Percentiles rank a stretch among this genome's conserved stretches.
Evolutionary conservation across 148 eudicot genomes (phyloP).

Genomic region (Nepenthes mirabilis): DNA sequence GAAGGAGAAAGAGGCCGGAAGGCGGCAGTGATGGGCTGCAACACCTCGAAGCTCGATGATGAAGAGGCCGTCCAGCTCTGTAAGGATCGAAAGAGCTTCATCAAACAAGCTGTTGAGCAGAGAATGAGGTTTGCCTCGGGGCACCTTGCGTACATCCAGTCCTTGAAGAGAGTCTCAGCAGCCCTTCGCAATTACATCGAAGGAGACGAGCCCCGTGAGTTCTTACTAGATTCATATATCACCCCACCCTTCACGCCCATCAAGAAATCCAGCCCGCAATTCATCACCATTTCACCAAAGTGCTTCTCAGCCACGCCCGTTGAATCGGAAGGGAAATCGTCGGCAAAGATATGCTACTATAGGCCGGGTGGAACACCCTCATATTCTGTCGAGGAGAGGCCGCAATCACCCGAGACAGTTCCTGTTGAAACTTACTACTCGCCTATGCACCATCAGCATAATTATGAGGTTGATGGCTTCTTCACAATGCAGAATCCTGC

Average conservation of each 20-base stretch:
- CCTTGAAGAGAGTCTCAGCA: conserved; percentile 66
- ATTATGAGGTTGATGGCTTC: conserved; percentile 49
- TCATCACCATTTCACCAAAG: conserved; percentile 68
- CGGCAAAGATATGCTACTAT: conserved; percentile 50
- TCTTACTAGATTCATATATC: conserved; percentile 45
- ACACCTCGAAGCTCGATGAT: conserved; percentile 81
- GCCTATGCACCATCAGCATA: conserved; percentile 32
- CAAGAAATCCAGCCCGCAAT: conserved; percentile 45
- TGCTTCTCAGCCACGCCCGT: conserved; percentile 46
- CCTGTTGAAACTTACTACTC: conserved; percentile 49
- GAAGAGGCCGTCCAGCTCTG: conserved; percentile 92
- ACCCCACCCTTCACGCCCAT: conserved; percentile 45
- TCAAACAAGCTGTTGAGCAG: conserved; percentile 87
- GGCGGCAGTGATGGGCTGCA: conserved; percentile 73
- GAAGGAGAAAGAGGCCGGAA: conserved; percentile 8
- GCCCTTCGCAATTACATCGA: conserved; percentile 85
- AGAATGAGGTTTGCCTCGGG: conserved; percentile 63
- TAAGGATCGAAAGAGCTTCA: conserved; percentile 76
- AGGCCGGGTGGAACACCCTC: conserved; percentile 62
- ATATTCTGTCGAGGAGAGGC: conserved; percentile 64
- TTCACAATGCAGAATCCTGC: conserved; percentile 63
- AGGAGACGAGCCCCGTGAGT: conserved; percentile 78
- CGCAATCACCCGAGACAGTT: conserved; percentile 65
- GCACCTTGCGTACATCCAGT: conserved; percentile 70
- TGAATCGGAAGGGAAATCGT: conserved; percentile 32